These are phyloP conservation scores for Candida schatavii DNA, from an alignment of 805 yeast species.

Conservation along the genomic window DNA sequence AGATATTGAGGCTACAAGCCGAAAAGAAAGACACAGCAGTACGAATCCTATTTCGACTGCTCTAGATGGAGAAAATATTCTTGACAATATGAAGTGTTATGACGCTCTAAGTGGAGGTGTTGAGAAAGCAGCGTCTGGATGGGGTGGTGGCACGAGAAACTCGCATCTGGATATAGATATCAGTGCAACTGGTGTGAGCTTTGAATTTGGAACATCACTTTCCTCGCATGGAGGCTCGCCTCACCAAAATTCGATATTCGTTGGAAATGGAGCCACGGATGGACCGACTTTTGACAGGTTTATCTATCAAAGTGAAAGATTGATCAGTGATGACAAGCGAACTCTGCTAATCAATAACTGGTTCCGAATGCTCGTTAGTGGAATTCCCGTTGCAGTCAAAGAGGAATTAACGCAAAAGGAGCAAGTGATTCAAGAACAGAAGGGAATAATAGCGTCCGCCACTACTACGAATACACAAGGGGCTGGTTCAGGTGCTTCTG, in stretches of 20 bases:
- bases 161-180: slow-evolving; percentile 9
- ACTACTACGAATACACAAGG: neutral
- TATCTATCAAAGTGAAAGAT: neutral
- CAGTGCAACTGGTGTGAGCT: neutral
- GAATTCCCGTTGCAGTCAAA: slow-evolving; percentile 27
- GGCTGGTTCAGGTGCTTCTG: neutral
- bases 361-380: slow-evolving; percentile 18
- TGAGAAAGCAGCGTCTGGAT: slow-evolving; percentile 10
- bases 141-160: neutral
- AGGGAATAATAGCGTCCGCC: slow-evolving; percentile 17
- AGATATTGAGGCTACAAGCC: slow-evolving; percentile 7
- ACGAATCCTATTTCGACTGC: slow-evolving; percentile 14
- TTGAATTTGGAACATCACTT: slow-evolving; percentile 5
- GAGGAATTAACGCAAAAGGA: slow-evolving; percentile 32
- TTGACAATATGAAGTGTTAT: slow-evolving; percentile 21
- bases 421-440: slow-evolving; percentile 32
- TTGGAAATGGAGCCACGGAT: slow-evolving; percentile 3
- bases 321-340: neutral
- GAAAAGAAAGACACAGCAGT: neutral
- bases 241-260: slow-evolving; percentile 2
- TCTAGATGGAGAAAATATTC: slow-evolving; percentile 19
- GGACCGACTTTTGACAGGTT: neutral
- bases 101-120: slow-evolving; percentile 11
- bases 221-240: neutral
- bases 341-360: slow-evolving; percentile 12